phyloP scores from a whole-genome alignment of 2,329 filamentous ascomycete species.

The Ophiostoma ulmi region DNA sequence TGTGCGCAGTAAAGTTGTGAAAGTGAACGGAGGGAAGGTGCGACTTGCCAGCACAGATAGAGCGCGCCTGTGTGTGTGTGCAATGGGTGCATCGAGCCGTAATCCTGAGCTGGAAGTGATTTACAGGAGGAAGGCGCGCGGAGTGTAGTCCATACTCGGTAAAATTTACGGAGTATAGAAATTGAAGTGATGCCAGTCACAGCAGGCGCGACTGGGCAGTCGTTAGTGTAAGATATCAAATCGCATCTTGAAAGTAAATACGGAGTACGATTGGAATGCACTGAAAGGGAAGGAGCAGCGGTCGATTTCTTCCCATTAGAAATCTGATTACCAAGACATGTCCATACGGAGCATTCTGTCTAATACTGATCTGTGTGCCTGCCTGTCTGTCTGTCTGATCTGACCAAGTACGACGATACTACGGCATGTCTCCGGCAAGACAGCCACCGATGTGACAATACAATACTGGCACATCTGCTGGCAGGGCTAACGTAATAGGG shows the following conservation, averaged over 20 bases:
- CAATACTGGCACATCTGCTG: slow-evolving; percentile 3
- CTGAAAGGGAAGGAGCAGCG: not conserved
- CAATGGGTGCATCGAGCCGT: slow-evolving; percentile 5
- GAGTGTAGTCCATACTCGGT: not conserved
- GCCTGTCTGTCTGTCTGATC: not conserved
- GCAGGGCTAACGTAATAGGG: slow-evolving; percentile 16
- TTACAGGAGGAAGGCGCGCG: slow-evolving; percentile 16
- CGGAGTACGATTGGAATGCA: not conserved
- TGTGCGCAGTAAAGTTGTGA: slow-evolving; percentile 22
- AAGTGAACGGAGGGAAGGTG: slow-evolving; percentile 7
- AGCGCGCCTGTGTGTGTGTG: not conserved
- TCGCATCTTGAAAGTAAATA: not conserved
- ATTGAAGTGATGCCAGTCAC: not conserved
- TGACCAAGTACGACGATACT: not conserved
- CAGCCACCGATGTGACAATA: not conserved
- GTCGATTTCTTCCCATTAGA: not conserved
- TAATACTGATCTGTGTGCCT: not conserved
- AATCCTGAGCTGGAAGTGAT: slow-evolving; percentile 15
- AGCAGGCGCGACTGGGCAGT: not conserved
- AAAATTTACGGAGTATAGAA: not conserved
- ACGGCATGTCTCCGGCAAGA: slow-evolving; percentile 8
- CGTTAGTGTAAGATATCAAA: not conserved
- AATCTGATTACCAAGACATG: not conserved
- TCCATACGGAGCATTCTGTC: not conserved
- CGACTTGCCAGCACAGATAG: not conserved